phyloP scores from a whole-genome alignment of 192 early-diverging fungal genomes.

The Umbelopsis isabellina region DNA sequence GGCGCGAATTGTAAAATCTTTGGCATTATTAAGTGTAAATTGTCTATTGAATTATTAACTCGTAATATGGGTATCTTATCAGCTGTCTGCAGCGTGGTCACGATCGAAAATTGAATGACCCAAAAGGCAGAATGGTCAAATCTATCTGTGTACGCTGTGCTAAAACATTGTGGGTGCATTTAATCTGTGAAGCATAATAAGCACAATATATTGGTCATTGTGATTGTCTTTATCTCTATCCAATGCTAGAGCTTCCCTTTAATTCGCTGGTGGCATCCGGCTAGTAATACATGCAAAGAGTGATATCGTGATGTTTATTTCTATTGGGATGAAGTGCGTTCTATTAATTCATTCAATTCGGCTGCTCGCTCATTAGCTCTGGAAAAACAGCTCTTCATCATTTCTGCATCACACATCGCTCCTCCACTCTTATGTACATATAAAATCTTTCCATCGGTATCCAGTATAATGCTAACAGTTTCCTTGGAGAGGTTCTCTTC shows the following conservation, averaged over 20 bases:
- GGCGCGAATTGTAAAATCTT: constrained; percentile 80
- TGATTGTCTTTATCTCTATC: no score
- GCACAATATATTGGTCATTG: neutral
- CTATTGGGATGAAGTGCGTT: neutral
- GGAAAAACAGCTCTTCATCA: constrained; percentile 50
- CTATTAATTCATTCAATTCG: constrained; percentile 33
- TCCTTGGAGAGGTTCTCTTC: constrained; percentile 67
- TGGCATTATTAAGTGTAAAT: neutral
- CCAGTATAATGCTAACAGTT: constrained; percentile 58
- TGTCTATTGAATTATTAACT: neutral
- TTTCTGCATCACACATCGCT: constrained; percentile 38
- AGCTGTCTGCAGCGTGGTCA: neutral
- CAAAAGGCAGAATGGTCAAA: no score
- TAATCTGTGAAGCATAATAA: neutral
- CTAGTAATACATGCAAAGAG: no score
- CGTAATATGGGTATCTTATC: neutral
- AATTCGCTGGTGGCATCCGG: no score
- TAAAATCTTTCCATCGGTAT: constrained; percentile 59
- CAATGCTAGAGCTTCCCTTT: no score
- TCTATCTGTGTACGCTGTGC: no score
- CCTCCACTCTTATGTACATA: constrained; percentile 64
- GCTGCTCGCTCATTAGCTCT: constrained; percentile 49
- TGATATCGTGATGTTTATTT: no score
- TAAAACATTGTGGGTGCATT: no score
- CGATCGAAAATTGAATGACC: no score